A percentile compares a stretch with the other conserved stretches of the same genome.
Evolutionary conservation across 441 rosid species (phyloP).

Genomic region (Isatis lusitanica): DNA sequence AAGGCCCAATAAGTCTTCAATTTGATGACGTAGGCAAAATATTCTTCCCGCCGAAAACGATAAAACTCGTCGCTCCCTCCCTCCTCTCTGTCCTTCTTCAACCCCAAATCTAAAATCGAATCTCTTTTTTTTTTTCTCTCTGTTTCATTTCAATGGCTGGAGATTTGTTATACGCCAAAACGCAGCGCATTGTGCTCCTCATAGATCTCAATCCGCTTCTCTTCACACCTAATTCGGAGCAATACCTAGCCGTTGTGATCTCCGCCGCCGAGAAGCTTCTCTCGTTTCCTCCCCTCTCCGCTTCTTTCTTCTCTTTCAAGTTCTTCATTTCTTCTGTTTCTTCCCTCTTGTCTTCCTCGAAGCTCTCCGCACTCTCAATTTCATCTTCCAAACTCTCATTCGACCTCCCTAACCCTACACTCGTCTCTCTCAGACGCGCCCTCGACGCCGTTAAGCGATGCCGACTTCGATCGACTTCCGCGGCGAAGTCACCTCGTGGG

Average conservation of each 20-base stretch:
- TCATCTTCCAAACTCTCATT: conserved; percentile 69
- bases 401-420: conserved; percentile 52
- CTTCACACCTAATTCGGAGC: conserved; percentile 33
- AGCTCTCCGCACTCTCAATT: conserved; percentile 46
- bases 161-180: conserved; percentile 49
- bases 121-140: background rate
- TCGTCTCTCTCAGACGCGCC: conserved; percentile 54
- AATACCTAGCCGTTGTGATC: conserved; percentile 46
- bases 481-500: conserved; percentile 37
- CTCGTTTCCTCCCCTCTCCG: conserved; percentile 56
- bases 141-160: conserved; percentile 39
- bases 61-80: background rate
- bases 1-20: background rate
- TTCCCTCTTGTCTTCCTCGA: conserved; percentile 83
- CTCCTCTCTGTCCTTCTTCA: conserved; percentile 23
- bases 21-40: background rate
- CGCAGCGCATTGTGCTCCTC: conserved; percentile 78
- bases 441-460: conserved; percentile 37
- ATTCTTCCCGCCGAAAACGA: conserved; percentile 31
- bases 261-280: conserved; percentile 60
- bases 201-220: conserved; percentile 80
- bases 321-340: conserved; percentile 90
- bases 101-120: conserved; percentile 12
- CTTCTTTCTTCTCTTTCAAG: conserved; percentile 73
- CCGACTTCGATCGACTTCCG: background rate